A percentile compares a stretch with the other conserved stretches of the same genome.
phyloP scores from a whole-genome alignment of 1,284 basidiomycete species.

The Ceratobasidium sp. region DNA sequence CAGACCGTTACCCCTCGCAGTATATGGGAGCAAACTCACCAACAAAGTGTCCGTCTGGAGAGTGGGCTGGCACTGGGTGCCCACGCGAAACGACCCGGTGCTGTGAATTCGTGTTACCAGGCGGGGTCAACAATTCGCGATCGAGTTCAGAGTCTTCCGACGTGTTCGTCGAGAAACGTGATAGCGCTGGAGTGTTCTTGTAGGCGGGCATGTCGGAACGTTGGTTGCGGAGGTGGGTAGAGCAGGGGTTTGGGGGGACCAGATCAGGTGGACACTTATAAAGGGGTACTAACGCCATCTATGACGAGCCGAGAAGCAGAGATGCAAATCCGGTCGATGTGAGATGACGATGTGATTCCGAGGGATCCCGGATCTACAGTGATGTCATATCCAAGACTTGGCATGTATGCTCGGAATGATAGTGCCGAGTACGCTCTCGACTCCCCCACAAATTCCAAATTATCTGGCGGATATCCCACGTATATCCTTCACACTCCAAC shows the following conservation, averaged over 20 bases:
- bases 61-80: slow-evolving; percentile 16
- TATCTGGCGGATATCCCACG: too few species aligned
- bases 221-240: background rate
- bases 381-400: slow-evolving; percentile 16
- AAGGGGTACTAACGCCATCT: background rate
- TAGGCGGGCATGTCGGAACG: background rate
- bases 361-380: slow-evolving; percentile 12
- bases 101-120: slow-evolving; percentile 11
- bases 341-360: background rate
- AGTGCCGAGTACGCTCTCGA: background rate
- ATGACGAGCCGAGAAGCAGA: slow-evolving; percentile 22
- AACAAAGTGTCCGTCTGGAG: slow-evolving; percentile 20
- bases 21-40: background rate
- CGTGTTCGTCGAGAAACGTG: slow-evolving; percentile 29
- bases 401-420: background rate
- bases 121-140: slow-evolving; percentile 8
- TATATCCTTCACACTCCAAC: too few species aligned
- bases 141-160: slow-evolving; percentile 22
- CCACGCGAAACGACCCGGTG: slow-evolving; percentile 13
- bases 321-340: background rate
- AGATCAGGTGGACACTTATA: slow-evolving; percentile 1
- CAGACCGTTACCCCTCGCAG: background rate
- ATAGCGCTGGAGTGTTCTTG: slow-evolving; percentile 23
- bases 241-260: slow-evolving; percentile 3
- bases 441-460: background rate